These are phyloP conservation scores for Cantharellus cinnabarinus DNA, from an alignment of 768 basidiomycete genomes.

Conservation along the genomic window DNA sequence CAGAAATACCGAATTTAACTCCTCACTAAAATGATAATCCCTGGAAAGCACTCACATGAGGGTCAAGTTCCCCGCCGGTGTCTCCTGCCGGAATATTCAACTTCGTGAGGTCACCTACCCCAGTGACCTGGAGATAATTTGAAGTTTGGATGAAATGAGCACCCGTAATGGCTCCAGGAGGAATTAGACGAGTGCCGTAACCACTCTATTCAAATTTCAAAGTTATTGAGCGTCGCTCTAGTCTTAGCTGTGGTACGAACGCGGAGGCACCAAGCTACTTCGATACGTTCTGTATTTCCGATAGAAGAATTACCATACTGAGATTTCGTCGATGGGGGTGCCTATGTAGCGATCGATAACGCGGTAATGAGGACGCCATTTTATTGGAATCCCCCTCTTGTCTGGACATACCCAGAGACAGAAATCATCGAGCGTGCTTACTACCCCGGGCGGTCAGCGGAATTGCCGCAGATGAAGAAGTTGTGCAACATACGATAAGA, in stretches of 20 bases:
- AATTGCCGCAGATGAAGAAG: not conserved
- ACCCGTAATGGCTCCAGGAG: conserved; percentile 21
- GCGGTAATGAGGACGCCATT: too few relatives aligned
- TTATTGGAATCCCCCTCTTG: too few relatives aligned
- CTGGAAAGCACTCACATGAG: conserved; percentile 15
- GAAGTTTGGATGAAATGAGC: conserved; percentile 27
- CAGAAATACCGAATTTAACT: not conserved
- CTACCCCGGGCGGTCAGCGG: not conserved
- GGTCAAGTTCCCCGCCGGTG: conserved; percentile 25
- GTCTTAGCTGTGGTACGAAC: conserved; percentile 1
- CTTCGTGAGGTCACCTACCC: conserved; percentile 23
- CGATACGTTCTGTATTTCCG: conserved; percentile 22
- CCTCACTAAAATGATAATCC: too few relatives aligned
- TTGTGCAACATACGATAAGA: conserved; percentile 20
- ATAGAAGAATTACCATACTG: not conserved
- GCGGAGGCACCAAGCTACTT: conserved; percentile 33
- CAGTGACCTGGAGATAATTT: conserved; percentile 22
- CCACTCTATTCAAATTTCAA: conserved; percentile 16
- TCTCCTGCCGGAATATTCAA: conserved; percentile 21
- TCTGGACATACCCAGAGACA: conserved; percentile 17
- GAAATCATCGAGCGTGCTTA: conserved; percentile 27
- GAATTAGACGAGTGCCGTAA: conserved; percentile 24
- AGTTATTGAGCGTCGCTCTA: not conserved
- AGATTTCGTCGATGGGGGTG: not conserved
- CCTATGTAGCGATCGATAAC: too few relatives aligned